Conservation (phyloP, 495 filamentous ascomycete genomes). For the Tricharina praecox region DNA sequence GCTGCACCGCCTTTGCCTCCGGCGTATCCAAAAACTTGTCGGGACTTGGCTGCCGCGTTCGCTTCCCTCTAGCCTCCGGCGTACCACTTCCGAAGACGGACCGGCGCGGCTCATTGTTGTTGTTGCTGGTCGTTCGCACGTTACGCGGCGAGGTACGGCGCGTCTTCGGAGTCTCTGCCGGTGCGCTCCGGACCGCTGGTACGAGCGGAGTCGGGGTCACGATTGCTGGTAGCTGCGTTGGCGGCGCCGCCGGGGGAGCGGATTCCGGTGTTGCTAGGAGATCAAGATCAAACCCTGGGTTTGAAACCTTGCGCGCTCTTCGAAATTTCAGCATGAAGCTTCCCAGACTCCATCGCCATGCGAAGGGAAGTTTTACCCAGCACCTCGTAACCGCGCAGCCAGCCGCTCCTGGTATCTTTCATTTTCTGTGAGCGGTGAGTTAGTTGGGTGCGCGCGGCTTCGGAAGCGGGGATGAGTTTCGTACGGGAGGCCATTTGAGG, state of each 20-base stretch:
- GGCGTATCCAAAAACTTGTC: constrained; percentile 13
- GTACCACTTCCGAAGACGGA: constrained; percentile 7
- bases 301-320: constrained; percentile 16
- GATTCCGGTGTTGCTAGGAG: no score
- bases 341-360: no score
- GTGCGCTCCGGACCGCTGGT: no score
- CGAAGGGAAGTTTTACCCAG: constrained; percentile 16
- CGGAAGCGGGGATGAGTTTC: no score
- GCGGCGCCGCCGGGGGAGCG: no score
- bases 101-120: background rate
- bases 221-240: no score
- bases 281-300: constrained; percentile 17
- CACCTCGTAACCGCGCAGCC: constrained; percentile 18
- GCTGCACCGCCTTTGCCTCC: constrained; percentile 1
- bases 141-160: constrained; percentile 8
- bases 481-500: no score
- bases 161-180: no score
- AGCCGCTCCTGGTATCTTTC: constrained; percentile 14
- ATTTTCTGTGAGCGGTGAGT: no score
- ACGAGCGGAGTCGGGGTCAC: no score
- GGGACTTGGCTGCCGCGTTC: constrained; percentile 18
- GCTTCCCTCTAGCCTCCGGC: constrained; percentile 15
- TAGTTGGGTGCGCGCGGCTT: no score
- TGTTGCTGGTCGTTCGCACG: background rate
- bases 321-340: no score